A percentile compares a stretch with the other conserved stretches of the same genome.
Conservation (phyloP, 306 rosid genomes). For the Geum urbanum region DNA sequence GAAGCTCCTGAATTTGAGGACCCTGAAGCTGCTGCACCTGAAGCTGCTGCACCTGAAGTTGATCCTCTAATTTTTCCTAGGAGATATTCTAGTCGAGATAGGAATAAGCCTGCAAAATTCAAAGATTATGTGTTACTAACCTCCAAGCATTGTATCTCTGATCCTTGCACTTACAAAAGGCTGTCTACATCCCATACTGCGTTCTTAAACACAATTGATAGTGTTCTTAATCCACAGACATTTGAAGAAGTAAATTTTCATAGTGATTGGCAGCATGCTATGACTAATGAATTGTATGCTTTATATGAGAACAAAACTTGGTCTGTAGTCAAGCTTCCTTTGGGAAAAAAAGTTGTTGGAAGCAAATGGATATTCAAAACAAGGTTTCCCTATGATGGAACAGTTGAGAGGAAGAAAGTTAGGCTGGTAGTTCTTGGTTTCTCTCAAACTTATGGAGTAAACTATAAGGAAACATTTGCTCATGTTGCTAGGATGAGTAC, state of each 20-base stretch:
- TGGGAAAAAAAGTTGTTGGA: background rate
- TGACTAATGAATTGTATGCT: too few relatives aligned
- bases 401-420: background rate
- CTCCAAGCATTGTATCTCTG: background rate
- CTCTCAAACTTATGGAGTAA: background rate
- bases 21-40: too few relatives aligned
- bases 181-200: background rate
- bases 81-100: too few relatives aligned
- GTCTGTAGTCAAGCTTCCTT: background rate
- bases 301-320: background rate
- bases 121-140: background rate
- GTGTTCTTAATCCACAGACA: too few relatives aligned
- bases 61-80: too few relatives aligned
- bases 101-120: background rate
- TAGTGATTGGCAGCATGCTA: too few relatives aligned
- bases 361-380: background rate
- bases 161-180: too few relatives aligned
- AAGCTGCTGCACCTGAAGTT: too few relatives aligned
- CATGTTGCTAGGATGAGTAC: background rate
- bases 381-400: background rate
- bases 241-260: too few relatives aligned
- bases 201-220: background rate
- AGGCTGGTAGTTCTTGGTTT: background rate
- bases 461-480: background rate
- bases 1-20: too few relatives aligned